Percentiles rank a stretch among this genome's conserved stretches.
Conservation (phyloP, 768 basidiomycete species). For the Lentinus brumalis region DNA sequence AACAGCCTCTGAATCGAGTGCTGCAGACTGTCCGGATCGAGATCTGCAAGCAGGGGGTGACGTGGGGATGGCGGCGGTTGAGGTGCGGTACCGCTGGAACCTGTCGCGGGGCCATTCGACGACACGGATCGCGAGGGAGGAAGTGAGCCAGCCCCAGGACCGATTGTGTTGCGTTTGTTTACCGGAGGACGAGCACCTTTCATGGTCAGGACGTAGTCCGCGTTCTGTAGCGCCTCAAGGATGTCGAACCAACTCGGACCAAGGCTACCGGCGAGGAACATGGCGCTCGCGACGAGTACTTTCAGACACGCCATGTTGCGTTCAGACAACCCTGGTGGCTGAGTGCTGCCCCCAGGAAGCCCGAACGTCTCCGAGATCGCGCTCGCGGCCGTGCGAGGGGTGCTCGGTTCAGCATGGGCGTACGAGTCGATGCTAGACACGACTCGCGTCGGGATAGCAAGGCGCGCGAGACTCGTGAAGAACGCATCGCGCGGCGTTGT, state of each 20-base stretch:
- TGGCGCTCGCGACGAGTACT: constrained; percentile 71
- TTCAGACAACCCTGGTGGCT: constrained; percentile 79
- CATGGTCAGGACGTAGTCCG: constrained; percentile 83
- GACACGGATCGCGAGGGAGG: constrained; percentile 41
- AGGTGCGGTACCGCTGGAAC: constrained; percentile 15
- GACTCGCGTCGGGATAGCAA: constrained; percentile 87
- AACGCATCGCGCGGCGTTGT: constrained; percentile 92
- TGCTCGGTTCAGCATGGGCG: constrained; percentile 44
- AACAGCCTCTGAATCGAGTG: constrained; percentile 80
- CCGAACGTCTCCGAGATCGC: constrained; percentile 71
- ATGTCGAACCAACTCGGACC: constrained; percentile 93
- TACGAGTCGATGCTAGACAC: constrained; percentile 80
- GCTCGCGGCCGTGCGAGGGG: constrained; percentile 59
- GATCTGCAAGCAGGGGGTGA: constrained; percentile 68
- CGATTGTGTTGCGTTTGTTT: constrained; percentile 24
- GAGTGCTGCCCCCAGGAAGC: constrained; percentile 38
- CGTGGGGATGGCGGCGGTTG: constrained; percentile 33
- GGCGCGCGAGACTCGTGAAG: constrained; percentile 85
- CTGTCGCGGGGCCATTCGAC: constrained; percentile 5
- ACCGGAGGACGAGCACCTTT: constrained; percentile 42
- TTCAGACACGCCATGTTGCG: constrained; percentile 91
- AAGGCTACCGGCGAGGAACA: constrained; percentile 82
- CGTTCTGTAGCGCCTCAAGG: constrained; percentile 90
- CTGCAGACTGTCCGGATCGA: constrained; percentile 76
- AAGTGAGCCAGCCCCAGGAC: constrained; percentile 33